Evolutionary conservation across 306 rosid genomes (phyloP).

Genomic region (Cucumis hystrix): DNA sequence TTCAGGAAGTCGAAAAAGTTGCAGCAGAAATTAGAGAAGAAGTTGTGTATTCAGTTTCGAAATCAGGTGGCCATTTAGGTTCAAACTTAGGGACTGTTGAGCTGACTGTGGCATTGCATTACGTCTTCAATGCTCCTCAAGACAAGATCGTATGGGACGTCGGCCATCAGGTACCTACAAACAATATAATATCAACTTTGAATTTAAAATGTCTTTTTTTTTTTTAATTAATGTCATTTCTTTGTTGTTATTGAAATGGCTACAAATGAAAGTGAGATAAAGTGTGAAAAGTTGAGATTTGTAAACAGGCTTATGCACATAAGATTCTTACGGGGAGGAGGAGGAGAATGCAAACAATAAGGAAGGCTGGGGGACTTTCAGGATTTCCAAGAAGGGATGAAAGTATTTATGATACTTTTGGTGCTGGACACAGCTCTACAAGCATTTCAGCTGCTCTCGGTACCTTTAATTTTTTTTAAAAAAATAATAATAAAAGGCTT

Average conservation of each 20-base stretch:
- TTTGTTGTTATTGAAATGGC: too few species aligned
- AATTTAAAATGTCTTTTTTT: too few species aligned
- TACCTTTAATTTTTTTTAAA: not conserved
- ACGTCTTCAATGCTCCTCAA: constrained; percentile 68
- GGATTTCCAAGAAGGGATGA: constrained; percentile 88
- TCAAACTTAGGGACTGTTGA: constrained; percentile 87
- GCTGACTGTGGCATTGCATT: constrained; percentile 64
- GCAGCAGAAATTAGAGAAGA: constrained; percentile 77
- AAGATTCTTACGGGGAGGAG: constrained; percentile 92
- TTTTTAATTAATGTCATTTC: too few species aligned
- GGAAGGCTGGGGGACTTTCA: constrained; percentile 81
- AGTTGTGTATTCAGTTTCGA: constrained; percentile 49
- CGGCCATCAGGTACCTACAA: constrained; percentile 55
- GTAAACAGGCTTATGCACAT: constrained; percentile 24
- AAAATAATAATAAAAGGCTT: too few species aligned
- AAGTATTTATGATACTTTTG: constrained; percentile 77
- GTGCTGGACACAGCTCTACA: constrained; percentile 82
- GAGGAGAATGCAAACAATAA: constrained; percentile 58
- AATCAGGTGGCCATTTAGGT: constrained; percentile 81
- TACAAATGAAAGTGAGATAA: too few species aligned
- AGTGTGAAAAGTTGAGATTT: too few species aligned
- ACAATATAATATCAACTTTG: too few species aligned
- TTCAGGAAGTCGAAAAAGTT: constrained; percentile 69
- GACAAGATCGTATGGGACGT: constrained; percentile 91
- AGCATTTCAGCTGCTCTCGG: constrained; percentile 94